Evolutionary conservation across 352 stramenopile species (phyloP), one percentile per base, ranked within the genome.

Genomic region (Phytophthora europaea): DNA sequence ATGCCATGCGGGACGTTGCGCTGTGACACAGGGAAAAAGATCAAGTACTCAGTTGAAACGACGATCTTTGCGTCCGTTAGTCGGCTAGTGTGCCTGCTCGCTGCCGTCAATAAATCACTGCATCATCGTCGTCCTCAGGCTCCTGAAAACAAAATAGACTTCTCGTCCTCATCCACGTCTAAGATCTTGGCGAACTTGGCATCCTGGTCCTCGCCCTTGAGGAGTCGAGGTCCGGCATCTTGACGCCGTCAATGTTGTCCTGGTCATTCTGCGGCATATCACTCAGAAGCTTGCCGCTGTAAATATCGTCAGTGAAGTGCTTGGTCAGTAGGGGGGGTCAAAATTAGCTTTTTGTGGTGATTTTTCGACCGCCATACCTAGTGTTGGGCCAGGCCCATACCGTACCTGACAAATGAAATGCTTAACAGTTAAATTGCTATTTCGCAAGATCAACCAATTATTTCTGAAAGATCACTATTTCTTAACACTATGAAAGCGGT

Each of bases 261-360:
- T 99, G 98, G 72, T 98, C 93, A 80, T 98, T 96, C 73, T 99
- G 97, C 28, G 96, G 98, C 74, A 99, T 98, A 81, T 99, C 98
- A 51, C 94, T 98, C 48, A 99, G 83, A 65, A 99, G 84, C 65
- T 99, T 99, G 70, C 98, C 98, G 36, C 96, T 98, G 89, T 99
- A 99, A 70, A 99, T 97, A 86, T 99, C 98, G 78, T 99, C 97
- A 61, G 99, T 98, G 77, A 99, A 99, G 81, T 99, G 98, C 77
- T 98, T 99, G 73, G 99, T 99, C 33, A 98, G 93, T n/a, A n/a
- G 23, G 23, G 23, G 23, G 23, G 23, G 23, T 26, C 23, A 26
- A 26, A 26, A 26, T 26, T 26, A n/a, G n/a, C n/a, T n/a, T n/a
- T n/a, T n/a, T n/a, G n/a, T n/a, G n/a, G n/a, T n/a, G 23, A 26